phyloP scores from a whole-genome alignment of 2,329 filamentous ascomycete species.

The Claviceps spartinae region DNA sequence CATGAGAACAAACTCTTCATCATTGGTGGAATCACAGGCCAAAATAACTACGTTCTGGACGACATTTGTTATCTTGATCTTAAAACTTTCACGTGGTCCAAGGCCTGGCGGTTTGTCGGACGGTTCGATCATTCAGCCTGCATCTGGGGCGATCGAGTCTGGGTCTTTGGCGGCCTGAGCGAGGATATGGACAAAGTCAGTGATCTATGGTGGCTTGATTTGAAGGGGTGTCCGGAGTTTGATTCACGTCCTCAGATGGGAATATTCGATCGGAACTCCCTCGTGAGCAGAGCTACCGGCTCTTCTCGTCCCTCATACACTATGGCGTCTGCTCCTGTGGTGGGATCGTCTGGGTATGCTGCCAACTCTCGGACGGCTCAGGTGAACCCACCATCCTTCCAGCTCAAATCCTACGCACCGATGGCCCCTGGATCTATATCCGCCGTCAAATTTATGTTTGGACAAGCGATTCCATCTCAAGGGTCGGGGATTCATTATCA shows the following conservation, averaged over 20 bases:
- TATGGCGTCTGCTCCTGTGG: slow-evolving; percentile 33
- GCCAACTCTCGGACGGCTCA: slow-evolving; percentile 55
- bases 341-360: slow-evolving; percentile 50
- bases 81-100: slow-evolving; percentile 96
- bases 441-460: slow-evolving; percentile 70
- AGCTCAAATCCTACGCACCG: slow-evolving; percentile 61
- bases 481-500: slow-evolving; percentile 91
- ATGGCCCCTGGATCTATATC: slow-evolving; percentile 83
- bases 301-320: slow-evolving; percentile 41
- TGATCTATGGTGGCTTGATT: slow-evolving; percentile 93
- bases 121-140: slow-evolving; percentile 92
- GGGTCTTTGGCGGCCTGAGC: slow-evolving; percentile 91
- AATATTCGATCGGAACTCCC: slow-evolving; percentile 32
- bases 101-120: slow-evolving; percentile 87
- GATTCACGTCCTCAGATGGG: slow-evolving; percentile 51
- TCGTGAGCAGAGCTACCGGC: slow-evolving; percentile 27
- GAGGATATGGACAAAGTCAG: slow-evolving; percentile 95
- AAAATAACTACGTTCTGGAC: slow-evolving; percentile 83
- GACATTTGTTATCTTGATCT: slow-evolving; percentile 95
- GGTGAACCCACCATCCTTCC: slow-evolving; percentile 52
- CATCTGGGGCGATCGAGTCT: slow-evolving; percentile 82
- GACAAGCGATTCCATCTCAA: slow-evolving; percentile 74
- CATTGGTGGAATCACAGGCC: slow-evolving; percentile 86
- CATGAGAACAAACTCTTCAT: slow-evolving; percentile 96
- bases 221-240: slow-evolving; percentile 81